Base-by-base conservation (phyloP, 768 basidiomycete species). In the Calvatia gigantea region DNA sequence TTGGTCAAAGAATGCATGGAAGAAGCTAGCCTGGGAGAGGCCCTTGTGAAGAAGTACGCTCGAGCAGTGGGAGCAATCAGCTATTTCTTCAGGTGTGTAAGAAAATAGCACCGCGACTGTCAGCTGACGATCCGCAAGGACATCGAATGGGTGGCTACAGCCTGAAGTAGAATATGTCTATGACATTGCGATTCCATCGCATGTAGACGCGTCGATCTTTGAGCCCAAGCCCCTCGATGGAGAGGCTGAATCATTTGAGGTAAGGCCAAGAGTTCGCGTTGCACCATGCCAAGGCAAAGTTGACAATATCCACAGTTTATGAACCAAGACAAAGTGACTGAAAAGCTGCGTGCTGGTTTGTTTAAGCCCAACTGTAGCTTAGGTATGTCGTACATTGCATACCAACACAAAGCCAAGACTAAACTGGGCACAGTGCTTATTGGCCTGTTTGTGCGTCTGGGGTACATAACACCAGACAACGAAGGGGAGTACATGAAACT, bases 361-460 rank as follows among this genome's bases (percentile, higher is more conserved):
- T 98, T 99, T 79, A 99, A 99, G 70, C 81, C 92, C 1, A 98
- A 99, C 64, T 97, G 93, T 62, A 93, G 88, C 3, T 62, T 91
- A 3, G 90, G 91, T 91, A 33, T 50, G 83, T 72, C 12, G 14
- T 23, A 19, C 42, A 60, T 53, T 32, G 42, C 27, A n/a, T 43
- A 38, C 4, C n/a, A 29, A 42, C 35, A 5, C 3, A 11, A 27
- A 38, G 6, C 14, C 21, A 8, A 27, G 6, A 31, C 60, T 51
- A 9, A 33, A 28, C 35, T 44, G 39, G 14, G 37, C 25, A 1
- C 45, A 92, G 93, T 94, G 14, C 73, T 98, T 45, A 73, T 98
- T 43, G 95, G 98, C 69, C 86, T 98, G 57, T 79, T 98, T 69
- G 81, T 98, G 47, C 83, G 95, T 1, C 85, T 89, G 56, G 94